phyloP scores from a whole-genome alignment of 129 eudicot species.

The Flaveria sonorensis region DNA sequence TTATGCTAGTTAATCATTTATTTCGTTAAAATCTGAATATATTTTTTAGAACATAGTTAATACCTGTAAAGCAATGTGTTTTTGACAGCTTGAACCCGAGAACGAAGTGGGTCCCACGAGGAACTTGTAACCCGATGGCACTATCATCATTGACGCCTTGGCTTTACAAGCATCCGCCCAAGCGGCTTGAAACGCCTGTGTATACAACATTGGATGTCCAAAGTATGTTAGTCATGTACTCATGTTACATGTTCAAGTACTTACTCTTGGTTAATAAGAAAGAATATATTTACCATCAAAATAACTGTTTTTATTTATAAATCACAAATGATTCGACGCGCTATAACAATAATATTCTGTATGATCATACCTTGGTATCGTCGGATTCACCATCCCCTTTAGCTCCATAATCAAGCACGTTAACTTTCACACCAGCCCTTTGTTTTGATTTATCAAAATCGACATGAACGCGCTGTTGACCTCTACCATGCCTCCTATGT shows the following conservation, averaged over 20 bases:
- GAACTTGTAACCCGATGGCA: slow-evolving; percentile 64
- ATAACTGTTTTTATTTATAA: not conserved
- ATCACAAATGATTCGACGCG: not conserved
- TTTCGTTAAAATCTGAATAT: not conserved
- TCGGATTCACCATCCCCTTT: slow-evolving; percentile 76
- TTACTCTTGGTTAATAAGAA: slow-evolving; percentile 7
- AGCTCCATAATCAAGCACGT: slow-evolving; percentile 73
- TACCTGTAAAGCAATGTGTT: slow-evolving; percentile 67
- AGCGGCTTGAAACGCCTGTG: slow-evolving; percentile 84
- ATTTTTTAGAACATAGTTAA: not conserved
- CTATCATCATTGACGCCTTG: slow-evolving; percentile 60
- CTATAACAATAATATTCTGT: not conserved
- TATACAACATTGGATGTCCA: slow-evolving; percentile 16
- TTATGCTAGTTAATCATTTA: not conserved
- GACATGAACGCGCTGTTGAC: slow-evolving; percentile 34
- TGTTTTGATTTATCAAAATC: slow-evolving; percentile 29
- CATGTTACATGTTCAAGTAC: slow-evolving; percentile 13
- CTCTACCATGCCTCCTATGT: slow-evolving; percentile 47
- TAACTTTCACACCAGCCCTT: slow-evolving; percentile 36
- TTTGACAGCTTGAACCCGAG: slow-evolving; percentile 68
- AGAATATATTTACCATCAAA: not conserved
- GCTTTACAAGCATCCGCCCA: slow-evolving; percentile 72
- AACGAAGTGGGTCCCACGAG: slow-evolving; percentile 82
- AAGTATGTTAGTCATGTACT: slow-evolving; percentile 19
- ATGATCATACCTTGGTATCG: slow-evolving; percentile 69